Base-by-base conservation (phyloP, 1,284 basidiomycete genomes). In the Cerioporus squamosus region DNA sequence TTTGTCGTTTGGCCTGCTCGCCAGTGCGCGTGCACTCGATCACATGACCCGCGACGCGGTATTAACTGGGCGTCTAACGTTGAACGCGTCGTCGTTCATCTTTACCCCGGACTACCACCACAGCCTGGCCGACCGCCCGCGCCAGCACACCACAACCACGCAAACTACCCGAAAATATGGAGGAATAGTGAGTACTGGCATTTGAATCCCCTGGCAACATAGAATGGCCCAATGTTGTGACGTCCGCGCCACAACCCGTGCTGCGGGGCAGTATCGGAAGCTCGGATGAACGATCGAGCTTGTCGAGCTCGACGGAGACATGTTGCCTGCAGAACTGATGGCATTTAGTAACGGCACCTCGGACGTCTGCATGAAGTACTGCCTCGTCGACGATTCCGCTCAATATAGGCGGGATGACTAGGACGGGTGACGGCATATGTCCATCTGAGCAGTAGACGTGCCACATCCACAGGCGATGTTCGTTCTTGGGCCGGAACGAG, bases 21-120 rank as follows among this genome's bases (percentile, higher is more conserved):
- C 39, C 18, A 22, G 18, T 20, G n/a, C 22, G 36, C 26, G 33
- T 26, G 26, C 52, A 51, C 54, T 55, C 59, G 57, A 43, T 64
- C 62, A 64, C 59, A 33, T 64, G 62, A 59, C 26, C 2, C 22
- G 33, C 48, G 59, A 60, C 59, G 55, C 59, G 57, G 22, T 29
- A 43, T 44, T 55, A 49, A 55, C 51, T 52, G 59, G 57, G 59
- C 62, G 62, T 47, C 59, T 59, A 49, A 20, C 18, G 9, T 12
- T 42, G 15, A 23, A 39, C 33, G 57, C 57, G 46, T 51, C 33
- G 23, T 44, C 44, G 51, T 61, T 59, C 51, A 53, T 56, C 59
- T 64, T 61, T 18, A 22, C 40, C 43, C 12, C 51, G 23, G n/a
- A 57, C 56, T 15, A 53, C 59, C 56, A 51, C 53, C 55, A 15